A percentile compares a stretch with the other conserved stretches of the same genome.
These are phyloP conservation scores for Trypethelium eluteriae DNA, from an alignment of 495 filamentous ascomycete genomes.

Conservation along the genomic window DNA sequence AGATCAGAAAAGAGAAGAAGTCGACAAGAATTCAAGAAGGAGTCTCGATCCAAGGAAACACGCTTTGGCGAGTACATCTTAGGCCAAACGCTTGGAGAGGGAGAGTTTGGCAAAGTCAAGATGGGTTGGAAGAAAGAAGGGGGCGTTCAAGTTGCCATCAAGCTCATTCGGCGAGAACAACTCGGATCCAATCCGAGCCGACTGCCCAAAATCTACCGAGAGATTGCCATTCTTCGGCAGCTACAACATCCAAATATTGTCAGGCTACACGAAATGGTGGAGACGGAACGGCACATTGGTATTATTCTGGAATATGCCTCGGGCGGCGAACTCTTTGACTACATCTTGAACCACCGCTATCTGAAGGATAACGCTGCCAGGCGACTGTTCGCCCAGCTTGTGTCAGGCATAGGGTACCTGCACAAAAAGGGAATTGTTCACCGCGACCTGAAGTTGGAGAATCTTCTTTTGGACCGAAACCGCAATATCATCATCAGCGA, in stretches of 20 bases:
- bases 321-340: slow-evolving; percentile 95
- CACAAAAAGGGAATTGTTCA: slow-evolving; percentile 99
- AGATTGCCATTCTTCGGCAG: slow-evolving; percentile 81
- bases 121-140: slow-evolving; percentile 98
- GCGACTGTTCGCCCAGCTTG: slow-evolving; percentile 87
- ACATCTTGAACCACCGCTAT: slow-evolving; percentile 93
- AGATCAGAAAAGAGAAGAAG: slow-evolving; percentile 56
- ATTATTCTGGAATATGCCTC: slow-evolving; percentile 98
- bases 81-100: slow-evolving; percentile 94
- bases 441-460: slow-evolving; percentile 94
- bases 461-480: slow-evolving; percentile 89
- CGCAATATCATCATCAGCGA: slow-evolving; percentile 99
- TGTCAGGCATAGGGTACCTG: slow-evolving; percentile 94
- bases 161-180: slow-evolving; percentile 86
- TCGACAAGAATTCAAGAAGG: slow-evolving; percentile 66
- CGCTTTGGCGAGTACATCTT: slow-evolving; percentile 92
- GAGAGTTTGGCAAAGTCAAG: slow-evolving; percentile 98
- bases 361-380: slow-evolving; percentile 88
- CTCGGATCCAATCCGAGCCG: slow-evolving; percentile 79
- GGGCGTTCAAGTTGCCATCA: slow-evolving; percentile 92
- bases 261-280: slow-evolving; percentile 93
- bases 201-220: slow-evolving; percentile 92
- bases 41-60: slow-evolving; percentile 59
- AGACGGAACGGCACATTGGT: slow-evolving; percentile 91
- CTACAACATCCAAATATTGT: slow-evolving; percentile 95